Evolutionary conservation across 2,329 filamentous ascomycete genomes (phyloP).

Genomic region (Dothideomycetes sp.): DNA sequence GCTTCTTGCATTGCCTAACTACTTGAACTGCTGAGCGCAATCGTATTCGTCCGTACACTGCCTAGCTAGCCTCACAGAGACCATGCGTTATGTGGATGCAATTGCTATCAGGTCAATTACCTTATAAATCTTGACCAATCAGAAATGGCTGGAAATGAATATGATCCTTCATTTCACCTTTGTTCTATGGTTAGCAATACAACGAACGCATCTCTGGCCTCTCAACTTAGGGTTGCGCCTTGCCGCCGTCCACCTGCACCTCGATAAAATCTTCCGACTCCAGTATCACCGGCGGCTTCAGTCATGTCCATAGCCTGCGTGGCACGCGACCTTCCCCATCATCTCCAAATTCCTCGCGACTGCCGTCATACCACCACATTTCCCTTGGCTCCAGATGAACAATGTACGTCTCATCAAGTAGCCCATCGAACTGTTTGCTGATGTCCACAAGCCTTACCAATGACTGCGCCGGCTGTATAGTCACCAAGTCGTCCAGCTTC

Average conservation of each 20-base stretch:
- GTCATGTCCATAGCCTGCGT: not conserved
- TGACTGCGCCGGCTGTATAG: not conserved
- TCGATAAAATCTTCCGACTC: not conserved
- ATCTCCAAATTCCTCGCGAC: not conserved
- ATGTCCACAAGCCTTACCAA: not conserved
- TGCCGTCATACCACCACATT: not conserved
- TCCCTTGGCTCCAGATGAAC: not conserved
- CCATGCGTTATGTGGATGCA: too few relatives aligned
- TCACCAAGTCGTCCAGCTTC: not conserved
- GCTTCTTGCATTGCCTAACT: too few relatives aligned
- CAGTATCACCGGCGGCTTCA: not conserved
- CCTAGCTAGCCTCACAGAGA: too few relatives aligned
- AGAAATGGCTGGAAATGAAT: too few relatives aligned
- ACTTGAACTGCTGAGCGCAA: too few relatives aligned
- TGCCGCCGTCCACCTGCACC: not conserved
- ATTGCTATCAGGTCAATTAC: too few relatives aligned
- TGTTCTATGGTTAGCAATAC: too few relatives aligned
- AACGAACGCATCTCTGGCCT: too few relatives aligned
- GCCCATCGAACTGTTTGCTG: not conserved
- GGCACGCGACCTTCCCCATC: not conserved
- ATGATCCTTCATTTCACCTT: too few relatives aligned
- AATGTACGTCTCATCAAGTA: not conserved
- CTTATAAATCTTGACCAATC: too few relatives aligned
- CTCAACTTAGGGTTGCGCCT: too few relatives aligned
- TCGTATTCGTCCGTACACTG: too few relatives aligned